Conservation (phyloP, 2,329 filamentous ascomycete species). For the Alternaria sp. region DNA sequence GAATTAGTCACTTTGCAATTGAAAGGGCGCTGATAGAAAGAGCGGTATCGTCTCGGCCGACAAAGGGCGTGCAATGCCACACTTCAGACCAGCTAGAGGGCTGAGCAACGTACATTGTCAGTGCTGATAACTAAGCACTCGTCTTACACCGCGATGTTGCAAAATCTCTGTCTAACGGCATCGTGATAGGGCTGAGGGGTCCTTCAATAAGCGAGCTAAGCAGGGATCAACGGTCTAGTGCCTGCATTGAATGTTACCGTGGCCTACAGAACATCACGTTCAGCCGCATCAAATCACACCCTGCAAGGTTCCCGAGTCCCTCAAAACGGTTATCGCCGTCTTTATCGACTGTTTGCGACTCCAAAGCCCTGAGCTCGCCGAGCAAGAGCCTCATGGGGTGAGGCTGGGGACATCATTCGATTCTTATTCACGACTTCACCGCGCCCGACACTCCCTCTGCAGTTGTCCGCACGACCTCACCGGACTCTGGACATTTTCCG, state of each 20-base stretch:
- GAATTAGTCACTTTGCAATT: constrained; percentile 7
- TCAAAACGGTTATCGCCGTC: constrained; percentile 1
- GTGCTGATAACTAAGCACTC: neutral
- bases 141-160: neutral
- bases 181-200: constrained; percentile 14
- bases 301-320: constrained; percentile 4
- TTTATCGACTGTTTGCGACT: neutral
- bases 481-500: constrained; percentile 5
- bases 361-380: constrained; percentile 4
- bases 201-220: constrained; percentile 14
- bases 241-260: constrained; percentile 13
- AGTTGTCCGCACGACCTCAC: constrained; percentile 1
- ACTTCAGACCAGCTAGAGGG: neutral
- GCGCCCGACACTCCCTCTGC: constrained; percentile 1
- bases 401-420: constrained; percentile 14
- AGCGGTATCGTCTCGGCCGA: neutral
- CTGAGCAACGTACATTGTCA: constrained; percentile 3
- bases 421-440: neutral
- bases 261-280: constrained; percentile 10
- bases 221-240: constrained; percentile 7
- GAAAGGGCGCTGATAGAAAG: constrained; percentile 4
- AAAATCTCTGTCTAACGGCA: neutral
- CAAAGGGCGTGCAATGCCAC: constrained; percentile 5
- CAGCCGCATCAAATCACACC: constrained; percentile 17
- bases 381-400: constrained; percentile 15